Conservation (phyloP, 108 stramenopile genomes). For the Pseudonitzschia pungens region DNA sequence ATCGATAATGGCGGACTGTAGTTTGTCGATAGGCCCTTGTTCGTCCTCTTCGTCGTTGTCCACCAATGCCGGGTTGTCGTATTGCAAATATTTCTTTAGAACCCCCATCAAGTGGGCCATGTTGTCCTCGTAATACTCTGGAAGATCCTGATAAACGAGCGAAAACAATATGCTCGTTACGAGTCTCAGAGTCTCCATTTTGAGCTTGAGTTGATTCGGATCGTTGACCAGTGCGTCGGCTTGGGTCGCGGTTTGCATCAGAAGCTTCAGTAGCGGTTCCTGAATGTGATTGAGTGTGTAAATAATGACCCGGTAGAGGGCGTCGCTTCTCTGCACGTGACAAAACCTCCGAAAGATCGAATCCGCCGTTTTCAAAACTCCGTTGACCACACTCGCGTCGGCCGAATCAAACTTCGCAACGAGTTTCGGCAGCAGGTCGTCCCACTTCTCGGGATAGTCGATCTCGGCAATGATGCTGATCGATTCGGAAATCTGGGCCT, state of each 20-base stretch:
- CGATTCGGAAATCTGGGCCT: slow-evolving; percentile 90
- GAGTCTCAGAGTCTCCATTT: slow-evolving; percentile 78
- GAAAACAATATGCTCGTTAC: slow-evolving; percentile 92
- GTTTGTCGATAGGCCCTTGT: slow-evolving; percentile 78
- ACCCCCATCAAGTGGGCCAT: slow-evolving; percentile 91
- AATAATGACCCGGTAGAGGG: slow-evolving; percentile 77
- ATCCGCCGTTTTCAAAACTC: slow-evolving; percentile 95
- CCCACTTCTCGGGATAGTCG: slow-evolving; percentile 97
- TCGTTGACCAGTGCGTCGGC: slow-evolving; percentile 58
- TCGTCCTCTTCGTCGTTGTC: slow-evolving; percentile 85
- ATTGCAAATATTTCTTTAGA: slow-evolving; percentile 87
- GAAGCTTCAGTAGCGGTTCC: slow-evolving; percentile 78
- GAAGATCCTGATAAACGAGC: slow-evolving; percentile 97
- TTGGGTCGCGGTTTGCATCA: slow-evolving; percentile 48
- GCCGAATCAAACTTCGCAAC: slow-evolving; percentile 68
- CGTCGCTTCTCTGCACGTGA: slow-evolving; percentile 86
- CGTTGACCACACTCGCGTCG: slow-evolving; percentile 82
- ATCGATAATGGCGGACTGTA: slow-evolving; percentile 93
- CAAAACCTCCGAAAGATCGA: slow-evolving; percentile 94
- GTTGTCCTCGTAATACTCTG: slow-evolving; percentile 97
- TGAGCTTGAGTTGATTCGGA: slow-evolving; percentile 41
- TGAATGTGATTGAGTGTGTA: slow-evolving; percentile 81
- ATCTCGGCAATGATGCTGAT: slow-evolving; percentile 90
- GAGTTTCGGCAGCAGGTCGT: slow-evolving; percentile 87
- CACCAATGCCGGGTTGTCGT: slow-evolving; percentile 78